Conservation (phyloP, 352 stramenopile genomes). For the Saprolegnia diclina region DNA sequence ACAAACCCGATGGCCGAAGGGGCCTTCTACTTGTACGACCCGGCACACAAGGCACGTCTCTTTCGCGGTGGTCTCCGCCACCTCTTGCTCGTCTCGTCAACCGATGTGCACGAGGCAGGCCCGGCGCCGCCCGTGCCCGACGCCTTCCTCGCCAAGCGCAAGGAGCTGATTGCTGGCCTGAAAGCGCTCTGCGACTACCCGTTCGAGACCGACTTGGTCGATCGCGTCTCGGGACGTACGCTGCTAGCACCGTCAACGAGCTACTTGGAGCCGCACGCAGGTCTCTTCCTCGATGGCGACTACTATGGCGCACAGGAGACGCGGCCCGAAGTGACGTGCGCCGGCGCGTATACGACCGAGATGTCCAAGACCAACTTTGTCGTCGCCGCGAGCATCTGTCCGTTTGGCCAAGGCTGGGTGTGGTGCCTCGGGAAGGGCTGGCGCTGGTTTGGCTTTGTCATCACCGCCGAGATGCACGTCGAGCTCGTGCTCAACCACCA, state of each 20-base stretch:
- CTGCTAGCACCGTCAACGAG: not conserved
- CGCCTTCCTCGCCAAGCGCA: not conserved
- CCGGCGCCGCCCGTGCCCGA: not conserved
- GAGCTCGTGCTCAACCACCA: slow-evolving; percentile 10
- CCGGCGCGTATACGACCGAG: not conserved
- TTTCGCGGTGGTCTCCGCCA: slow-evolving; percentile 11
- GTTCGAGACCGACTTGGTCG: not conserved
- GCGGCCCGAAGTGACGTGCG: not conserved
- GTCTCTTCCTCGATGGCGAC: slow-evolving; percentile 13
- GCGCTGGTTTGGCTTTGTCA: slow-evolving; percentile 13
- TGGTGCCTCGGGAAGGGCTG: not conserved
- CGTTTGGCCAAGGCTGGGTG: slow-evolving; percentile 16
- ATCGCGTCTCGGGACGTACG: not conserved
- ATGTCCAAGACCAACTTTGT: slow-evolving; percentile 18
- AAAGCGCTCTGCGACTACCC: not conserved
- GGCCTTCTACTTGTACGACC: not conserved
- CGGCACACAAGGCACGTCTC: not conserved
- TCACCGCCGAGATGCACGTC: not conserved
- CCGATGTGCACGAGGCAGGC: not conserved
- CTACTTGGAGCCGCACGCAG: not conserved
- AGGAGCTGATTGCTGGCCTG: not conserved
- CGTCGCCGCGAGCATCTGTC: not conserved
- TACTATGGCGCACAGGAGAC: slow-evolving; percentile 3
- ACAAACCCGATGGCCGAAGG: not conserved
- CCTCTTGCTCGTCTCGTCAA: slow-evolving; percentile 1